phyloP scores from a whole-genome alignment of 345 rosid genomes.

The Dimocarpus longan region DNA sequence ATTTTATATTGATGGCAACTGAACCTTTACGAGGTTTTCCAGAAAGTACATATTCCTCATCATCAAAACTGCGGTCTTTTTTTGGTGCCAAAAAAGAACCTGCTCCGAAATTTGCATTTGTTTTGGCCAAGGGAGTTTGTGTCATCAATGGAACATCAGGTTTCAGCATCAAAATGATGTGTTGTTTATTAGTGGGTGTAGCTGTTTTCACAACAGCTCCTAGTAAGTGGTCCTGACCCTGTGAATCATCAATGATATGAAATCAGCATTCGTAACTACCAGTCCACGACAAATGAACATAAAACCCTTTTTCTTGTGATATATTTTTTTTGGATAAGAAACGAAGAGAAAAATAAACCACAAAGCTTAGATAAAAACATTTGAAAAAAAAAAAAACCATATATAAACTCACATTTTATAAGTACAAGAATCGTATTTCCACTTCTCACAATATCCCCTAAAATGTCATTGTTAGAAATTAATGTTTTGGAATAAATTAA shows the following conservation, averaged over 20 bases:
- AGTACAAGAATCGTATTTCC: conserved; percentile 12
- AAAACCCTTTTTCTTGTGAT: background rate
- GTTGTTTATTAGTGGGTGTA: conserved; percentile 52
- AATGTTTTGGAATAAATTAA: background rate
- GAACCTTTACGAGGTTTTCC: conserved; percentile 65
- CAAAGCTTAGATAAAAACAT: background rate
- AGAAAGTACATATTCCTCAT: conserved; percentile 58
- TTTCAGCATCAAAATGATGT: conserved; percentile 72
- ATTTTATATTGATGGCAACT: conserved; percentile 57
- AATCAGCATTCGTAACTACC: conserved; percentile 5
- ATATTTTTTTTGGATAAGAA: too few relatives aligned
- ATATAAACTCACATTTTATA: background rate
- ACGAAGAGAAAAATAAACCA: background rate
- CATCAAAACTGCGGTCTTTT: conserved; percentile 65
- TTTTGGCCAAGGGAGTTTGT: conserved; percentile 52
- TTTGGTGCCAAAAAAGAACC: conserved; percentile 75
- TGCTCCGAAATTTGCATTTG: conserved; percentile 48
- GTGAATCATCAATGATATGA: conserved; percentile 33
- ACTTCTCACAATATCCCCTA: background rate
- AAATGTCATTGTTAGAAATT: background rate
- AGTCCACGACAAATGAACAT: background rate
- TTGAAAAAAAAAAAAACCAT: background rate
- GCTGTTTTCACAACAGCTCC: conserved; percentile 76
- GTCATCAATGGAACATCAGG: conserved; percentile 57
- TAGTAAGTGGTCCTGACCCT: conserved; percentile 80